Evolutionary conservation across 768 basidiomycete genomes (phyloP).

Genomic region (Rhizopogon vulgaris): DNA sequence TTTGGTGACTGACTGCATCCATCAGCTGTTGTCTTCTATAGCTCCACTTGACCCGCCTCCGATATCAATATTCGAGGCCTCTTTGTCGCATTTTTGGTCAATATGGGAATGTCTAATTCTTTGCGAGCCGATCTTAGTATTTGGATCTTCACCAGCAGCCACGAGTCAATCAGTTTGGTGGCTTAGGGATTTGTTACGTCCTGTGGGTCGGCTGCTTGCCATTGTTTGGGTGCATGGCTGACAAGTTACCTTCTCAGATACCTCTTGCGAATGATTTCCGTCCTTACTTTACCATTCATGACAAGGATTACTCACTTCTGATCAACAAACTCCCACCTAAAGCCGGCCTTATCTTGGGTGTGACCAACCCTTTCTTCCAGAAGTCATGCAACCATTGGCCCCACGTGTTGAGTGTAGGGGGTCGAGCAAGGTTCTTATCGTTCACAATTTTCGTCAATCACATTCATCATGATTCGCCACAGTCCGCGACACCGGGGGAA

Average conservation of each 20-base stretch:
- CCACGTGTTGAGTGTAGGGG: slow-evolving; percentile 69
- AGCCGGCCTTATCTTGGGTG: slow-evolving; percentile 70
- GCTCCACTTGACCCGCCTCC: slow-evolving; percentile 54
- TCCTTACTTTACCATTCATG: slow-evolving; percentile 96
- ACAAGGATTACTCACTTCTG: slow-evolving; percentile 68
- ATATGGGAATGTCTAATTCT: slow-evolving; percentile 93
- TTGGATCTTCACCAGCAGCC: slow-evolving; percentile 69
- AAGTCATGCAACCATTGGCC: slow-evolving; percentile 81
- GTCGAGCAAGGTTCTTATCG: slow-evolving; percentile 26
- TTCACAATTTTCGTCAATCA: neutral
- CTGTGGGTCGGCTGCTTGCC: slow-evolving; percentile 40
- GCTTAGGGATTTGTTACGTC: slow-evolving; percentile 80
- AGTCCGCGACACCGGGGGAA: slow-evolving; percentile 5
- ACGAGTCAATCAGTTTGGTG: slow-evolving; percentile 91
- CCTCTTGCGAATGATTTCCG: slow-evolving; percentile 81
- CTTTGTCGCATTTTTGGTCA: slow-evolving; percentile 66
- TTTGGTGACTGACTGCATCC: neutral
- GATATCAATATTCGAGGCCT: slow-evolving; percentile 56
- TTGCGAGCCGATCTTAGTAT: slow-evolving; percentile 85
- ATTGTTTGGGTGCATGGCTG: neutral
- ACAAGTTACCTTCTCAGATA: slow-evolving; percentile 41
- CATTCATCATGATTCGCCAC: neutral
- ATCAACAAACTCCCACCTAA: slow-evolving; percentile 81
- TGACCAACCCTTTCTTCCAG: slow-evolving; percentile 86
- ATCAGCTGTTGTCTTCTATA: slow-evolving; percentile 63